Evolutionary conservation across 805 yeast species (phyloP).

Genomic region (Metschnikowia borealis): DNA sequence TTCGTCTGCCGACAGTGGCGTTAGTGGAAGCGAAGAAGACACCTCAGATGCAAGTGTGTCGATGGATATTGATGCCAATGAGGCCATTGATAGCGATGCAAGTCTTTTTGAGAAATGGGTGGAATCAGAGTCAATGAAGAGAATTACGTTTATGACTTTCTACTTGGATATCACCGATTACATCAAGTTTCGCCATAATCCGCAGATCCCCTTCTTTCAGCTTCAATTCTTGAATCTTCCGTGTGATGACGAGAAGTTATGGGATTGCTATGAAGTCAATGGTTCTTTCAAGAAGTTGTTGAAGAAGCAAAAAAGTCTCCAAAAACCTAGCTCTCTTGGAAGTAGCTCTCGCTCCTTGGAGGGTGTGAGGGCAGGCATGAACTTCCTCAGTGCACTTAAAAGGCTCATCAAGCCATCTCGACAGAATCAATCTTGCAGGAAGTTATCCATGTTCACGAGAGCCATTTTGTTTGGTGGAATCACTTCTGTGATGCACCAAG

Average conservation of each 20-base stretch:
- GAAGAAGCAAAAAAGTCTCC: constrained; percentile 29
- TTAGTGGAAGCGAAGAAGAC: constrained; percentile 36
- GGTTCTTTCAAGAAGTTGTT: constrained; percentile 38
- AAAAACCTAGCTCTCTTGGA: background rate
- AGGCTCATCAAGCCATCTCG: constrained; percentile 10
- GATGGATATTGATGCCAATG: constrained; percentile 8
- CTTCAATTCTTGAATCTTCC: constrained; percentile 39
- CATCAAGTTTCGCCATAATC: constrained; percentile 71
- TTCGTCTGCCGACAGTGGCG: constrained; percentile 21
- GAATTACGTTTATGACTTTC: constrained; percentile 78
- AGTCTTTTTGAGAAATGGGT: constrained; percentile 64
- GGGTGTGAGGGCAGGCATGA: constrained; percentile 12
- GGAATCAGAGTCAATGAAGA: constrained; percentile 70
- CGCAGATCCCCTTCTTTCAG: constrained; percentile 36
- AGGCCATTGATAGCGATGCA: constrained; percentile 21
- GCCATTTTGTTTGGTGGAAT: constrained; percentile 65
- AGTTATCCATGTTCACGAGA: constrained; percentile 51
- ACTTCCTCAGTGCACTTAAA: constrained; percentile 17
- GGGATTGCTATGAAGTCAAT: constrained; percentile 37
- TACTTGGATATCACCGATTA: constrained; percentile 78
- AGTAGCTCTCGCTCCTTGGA: background rate
- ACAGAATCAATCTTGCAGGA: constrained; percentile 6
- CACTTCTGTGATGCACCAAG: constrained; percentile 61
- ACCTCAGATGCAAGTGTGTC: constrained; percentile 8
- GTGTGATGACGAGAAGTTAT: constrained; percentile 37